phyloP scores from a whole-genome alignment of 441 rosid species.

The Syzygium malaccense region DNA sequence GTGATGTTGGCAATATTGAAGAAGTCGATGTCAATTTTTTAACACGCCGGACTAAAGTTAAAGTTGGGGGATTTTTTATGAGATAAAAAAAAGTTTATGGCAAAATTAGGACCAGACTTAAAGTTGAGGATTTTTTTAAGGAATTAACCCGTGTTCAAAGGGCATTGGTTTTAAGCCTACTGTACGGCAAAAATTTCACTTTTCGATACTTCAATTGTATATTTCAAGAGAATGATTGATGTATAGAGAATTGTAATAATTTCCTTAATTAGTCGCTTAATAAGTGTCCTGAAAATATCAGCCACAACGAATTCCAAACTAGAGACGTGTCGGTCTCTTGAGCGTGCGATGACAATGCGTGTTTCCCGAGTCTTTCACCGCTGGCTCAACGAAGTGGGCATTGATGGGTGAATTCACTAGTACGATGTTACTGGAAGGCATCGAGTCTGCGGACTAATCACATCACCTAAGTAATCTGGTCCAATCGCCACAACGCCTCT shows the following conservation, averaged over 20 bases:
- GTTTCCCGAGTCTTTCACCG: background rate
- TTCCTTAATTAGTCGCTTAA: background rate
- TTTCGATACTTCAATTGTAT: background rate
- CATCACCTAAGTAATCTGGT: background rate
- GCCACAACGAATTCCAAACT: background rate
- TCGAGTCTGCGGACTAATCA: background rate
- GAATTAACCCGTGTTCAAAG: no score
- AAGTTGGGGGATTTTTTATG: no score
- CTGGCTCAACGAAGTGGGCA: background rate
- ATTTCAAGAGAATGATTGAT: no score
- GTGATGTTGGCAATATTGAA: no score
- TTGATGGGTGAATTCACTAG: background rate
- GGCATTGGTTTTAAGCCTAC: background rate
- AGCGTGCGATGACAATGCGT: background rate
- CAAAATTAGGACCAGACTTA: no score
- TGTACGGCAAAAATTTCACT: background rate
- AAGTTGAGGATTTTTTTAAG: no score
- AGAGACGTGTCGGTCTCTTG: background rate
- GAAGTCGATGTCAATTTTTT: no score
- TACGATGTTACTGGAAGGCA: no score
- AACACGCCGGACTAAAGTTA: no score
- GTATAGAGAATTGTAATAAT: background rate
- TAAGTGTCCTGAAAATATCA: background rate
- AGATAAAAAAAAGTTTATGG: no score
- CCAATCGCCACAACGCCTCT: accelerated